Base-by-base conservation (phyloP, 768 basidiomycete genomes). In the Rossbeevera mucosa region DNA sequence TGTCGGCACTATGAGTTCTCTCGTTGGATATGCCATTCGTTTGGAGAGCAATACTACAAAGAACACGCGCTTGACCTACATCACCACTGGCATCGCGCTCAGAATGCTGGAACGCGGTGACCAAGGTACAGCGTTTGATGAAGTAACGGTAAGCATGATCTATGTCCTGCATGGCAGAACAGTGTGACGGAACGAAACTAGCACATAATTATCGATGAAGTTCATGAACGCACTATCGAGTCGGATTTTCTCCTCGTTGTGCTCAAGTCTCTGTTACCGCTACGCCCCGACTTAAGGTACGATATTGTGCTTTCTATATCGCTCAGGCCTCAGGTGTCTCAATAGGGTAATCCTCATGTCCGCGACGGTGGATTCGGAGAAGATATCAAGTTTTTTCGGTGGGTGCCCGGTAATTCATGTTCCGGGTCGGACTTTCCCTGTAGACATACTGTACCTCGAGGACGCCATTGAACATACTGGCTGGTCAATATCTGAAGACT, bases 141-240 rank as follows among this genome's bases (percentile, higher is more conserved):
- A 97, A 57, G 83, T 97, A 50, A 97, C 96, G n/a, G 93, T 91
- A 59, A 69, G 79, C 57, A 30, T 18, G n/a, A 44, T 46, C 40
- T 36, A 41, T 49, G 11, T 52, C 22, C 9, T 29, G 28, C 22
- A 30, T 54, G 44, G 22, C 36, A 29, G 31, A 45, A 31, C 28
- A 11, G 20, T 50, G 21, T 46, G 40, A 58, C 20, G 46, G 22
- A 12, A 14, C 21, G 31, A 48, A 56, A 31, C 16, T 48, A 93
- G 91, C 94, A 96, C 63, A 85, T 99, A 64, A 87, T 99, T 53
- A 87, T 98, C 40, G 95, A 99, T 59, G 95, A 99, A 85, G 91
- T 96, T 44, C 95, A 99, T 62, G 95, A 99, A 73, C 85, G 95
- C 20, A 91, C 86, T 7, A 96, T 99, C 59, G 95, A 99, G 65